phyloP scores from a whole-genome alignment of 306 rosid genomes.

The Sicyos edulis region DNA sequence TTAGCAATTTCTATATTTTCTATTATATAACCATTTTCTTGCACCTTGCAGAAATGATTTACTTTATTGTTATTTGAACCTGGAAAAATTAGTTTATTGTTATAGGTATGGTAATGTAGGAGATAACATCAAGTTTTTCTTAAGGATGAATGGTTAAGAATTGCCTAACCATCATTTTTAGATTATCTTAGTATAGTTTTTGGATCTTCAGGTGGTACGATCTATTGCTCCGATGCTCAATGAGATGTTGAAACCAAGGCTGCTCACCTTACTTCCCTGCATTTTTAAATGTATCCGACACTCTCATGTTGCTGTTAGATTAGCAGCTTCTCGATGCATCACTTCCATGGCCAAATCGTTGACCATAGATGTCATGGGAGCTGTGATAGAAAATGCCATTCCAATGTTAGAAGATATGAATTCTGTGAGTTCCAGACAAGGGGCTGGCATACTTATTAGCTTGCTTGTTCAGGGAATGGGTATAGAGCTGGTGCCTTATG shows the following conservation, averaged over 20 bases:
- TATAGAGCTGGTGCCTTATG: slow-evolving; percentile 76
- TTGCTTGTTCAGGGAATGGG: slow-evolving; percentile 94
- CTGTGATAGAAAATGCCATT: slow-evolving; percentile 70
- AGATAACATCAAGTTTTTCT: not conserved
- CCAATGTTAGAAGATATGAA: slow-evolving; percentile 83
- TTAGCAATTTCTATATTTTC: too few relatives aligned
- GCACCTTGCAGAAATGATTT: not conserved
- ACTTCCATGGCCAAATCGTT: slow-evolving; percentile 91
- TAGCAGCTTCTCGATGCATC: slow-evolving; percentile 92
- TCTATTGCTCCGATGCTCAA: slow-evolving; percentile 68
- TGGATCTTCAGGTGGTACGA: slow-evolving; percentile 66
- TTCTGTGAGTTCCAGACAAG: slow-evolving; percentile 86
- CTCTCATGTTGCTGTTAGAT: slow-evolving; percentile 87
- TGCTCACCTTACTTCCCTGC: slow-evolving; percentile 81
- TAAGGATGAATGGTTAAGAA: slow-evolving; percentile 1
- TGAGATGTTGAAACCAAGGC: slow-evolving; percentile 68
- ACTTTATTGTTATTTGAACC: too few relatives aligned
- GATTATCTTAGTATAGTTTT: not conserved
- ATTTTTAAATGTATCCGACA: slow-evolving; percentile 73
- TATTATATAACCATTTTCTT: not conserved
- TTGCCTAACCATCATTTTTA: not conserved
- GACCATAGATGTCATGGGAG: slow-evolving; percentile 76
- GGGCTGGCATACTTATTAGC: slow-evolving; percentile 91
- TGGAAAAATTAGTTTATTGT: not conserved
- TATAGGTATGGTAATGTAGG: not conserved